Conservation (phyloP, 768 basidiomycete genomes). For the Cystobasidium ongulense region DNA sequence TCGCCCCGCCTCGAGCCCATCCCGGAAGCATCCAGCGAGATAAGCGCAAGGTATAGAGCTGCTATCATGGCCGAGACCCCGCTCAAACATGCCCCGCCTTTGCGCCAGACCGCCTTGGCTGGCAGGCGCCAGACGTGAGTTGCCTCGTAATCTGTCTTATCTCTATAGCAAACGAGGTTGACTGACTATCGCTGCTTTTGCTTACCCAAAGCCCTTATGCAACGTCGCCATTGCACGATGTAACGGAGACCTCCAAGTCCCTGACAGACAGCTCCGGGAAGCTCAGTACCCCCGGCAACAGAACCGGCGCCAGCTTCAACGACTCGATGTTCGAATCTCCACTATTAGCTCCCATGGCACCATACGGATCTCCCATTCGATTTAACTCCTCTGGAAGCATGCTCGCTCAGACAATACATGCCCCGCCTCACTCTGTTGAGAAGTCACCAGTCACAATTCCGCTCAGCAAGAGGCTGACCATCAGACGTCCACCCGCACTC, state of each 20-base stretch:
- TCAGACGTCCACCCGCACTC: neutral
- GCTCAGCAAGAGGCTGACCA: neutral
- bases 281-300: neutral
- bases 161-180: no score
- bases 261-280: neutral
- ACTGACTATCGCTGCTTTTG: no score
- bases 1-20: constrained; percentile 21
- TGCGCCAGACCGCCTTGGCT: neutral
- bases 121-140: neutral
- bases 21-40: neutral
- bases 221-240: neutral
- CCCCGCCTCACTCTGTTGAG: neutral
- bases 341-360: neutral
- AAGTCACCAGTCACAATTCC: neutral
- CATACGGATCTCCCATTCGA: neutral
- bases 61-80: neutral
- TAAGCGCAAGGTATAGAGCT: neutral
- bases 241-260: neutral
- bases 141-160: no score
- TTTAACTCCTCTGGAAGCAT: neutral
- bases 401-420: neutral
- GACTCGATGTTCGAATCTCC: constrained; percentile 16
- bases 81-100: neutral
- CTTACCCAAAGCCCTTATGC: neutral
- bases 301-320: neutral